Conservation (phyloP, 1,139 yeast species). For the Scheffersomyces segobiensis region DNA sequence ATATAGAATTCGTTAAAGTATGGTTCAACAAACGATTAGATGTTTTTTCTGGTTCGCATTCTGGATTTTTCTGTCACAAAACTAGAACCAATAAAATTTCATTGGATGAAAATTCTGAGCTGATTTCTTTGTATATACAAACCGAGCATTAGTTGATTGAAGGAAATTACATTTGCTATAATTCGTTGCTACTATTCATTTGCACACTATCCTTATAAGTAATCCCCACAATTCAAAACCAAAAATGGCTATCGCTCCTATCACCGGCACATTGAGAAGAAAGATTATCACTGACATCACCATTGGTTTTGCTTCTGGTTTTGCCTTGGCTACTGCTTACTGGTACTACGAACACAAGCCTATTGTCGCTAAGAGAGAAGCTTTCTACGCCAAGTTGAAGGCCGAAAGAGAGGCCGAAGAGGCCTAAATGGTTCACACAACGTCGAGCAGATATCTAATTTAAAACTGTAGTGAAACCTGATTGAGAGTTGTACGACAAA, state of each 20-base stretch:
- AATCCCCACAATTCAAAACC: slow-evolving; percentile 5
- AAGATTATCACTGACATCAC: slow-evolving; percentile 79
- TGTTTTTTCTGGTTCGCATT: neutral
- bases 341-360: slow-evolving; percentile 86
- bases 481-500: neutral
- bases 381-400: slow-evolving; percentile 74
- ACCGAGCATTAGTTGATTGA: neutral
- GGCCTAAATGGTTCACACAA: slow-evolving; percentile 10
- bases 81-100: slow-evolving; percentile 1
- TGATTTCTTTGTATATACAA: slow-evolving; percentile 7
- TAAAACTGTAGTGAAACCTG: neutral
- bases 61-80: neutral
- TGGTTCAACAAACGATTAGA: neutral
- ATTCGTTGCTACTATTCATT: neutral
- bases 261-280: slow-evolving; percentile 81
- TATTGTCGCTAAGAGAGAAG: slow-evolving; percentile 73
- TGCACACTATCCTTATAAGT: neutral
- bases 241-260: slow-evolving; percentile 88
- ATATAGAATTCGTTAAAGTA: neutral
- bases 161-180: neutral
- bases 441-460: neutral
- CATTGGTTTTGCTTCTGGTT: slow-evolving; percentile 57
- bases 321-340: slow-evolving; percentile 49
- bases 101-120: slow-evolving; percentile 9
- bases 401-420: slow-evolving; percentile 75